Conservation (phyloP, 768 basidiomycete species). For the Lanmaoa rubissima region DNA sequence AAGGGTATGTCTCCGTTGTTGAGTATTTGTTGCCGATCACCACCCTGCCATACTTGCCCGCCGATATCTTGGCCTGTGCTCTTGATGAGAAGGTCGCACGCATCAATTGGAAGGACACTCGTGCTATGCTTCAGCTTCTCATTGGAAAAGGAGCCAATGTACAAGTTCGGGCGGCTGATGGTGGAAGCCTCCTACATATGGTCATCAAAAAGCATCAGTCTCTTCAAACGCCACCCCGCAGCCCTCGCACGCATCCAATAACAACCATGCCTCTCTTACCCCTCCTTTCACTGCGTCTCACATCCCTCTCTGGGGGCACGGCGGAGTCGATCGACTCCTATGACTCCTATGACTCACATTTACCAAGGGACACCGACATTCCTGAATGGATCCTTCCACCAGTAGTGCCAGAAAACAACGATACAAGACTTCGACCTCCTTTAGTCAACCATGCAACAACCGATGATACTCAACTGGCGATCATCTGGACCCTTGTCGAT, state of each 20-base stretch:
- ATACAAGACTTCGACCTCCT: too few relatives aligned
- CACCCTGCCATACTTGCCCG: background rate
- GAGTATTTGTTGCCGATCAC: background rate
- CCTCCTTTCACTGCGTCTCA: background rate
- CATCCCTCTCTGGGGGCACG: too few relatives aligned
- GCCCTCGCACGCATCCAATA: too few relatives aligned
- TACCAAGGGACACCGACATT: too few relatives aligned
- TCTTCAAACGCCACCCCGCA: background rate
- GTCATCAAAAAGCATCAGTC: background rate
- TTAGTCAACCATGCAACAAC: too few relatives aligned
- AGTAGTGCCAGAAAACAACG: too few relatives aligned
- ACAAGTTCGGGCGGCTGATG: background rate
- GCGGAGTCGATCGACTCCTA: too few relatives aligned
- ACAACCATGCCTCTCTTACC: too few relatives aligned
- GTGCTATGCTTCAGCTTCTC: background rate
- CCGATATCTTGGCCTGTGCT: background rate
- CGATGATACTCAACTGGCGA: background rate
- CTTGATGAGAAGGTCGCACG: background rate
- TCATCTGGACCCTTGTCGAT: background rate
- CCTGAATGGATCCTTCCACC: too few relatives aligned
- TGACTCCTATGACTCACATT: too few relatives aligned
- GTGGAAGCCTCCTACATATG: background rate
- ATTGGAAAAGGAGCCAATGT: background rate
- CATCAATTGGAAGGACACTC: background rate
- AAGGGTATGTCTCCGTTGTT: background rate